Base-by-base conservation (phyloP, 257 asterid species). In the Scutellaria galericulata region DNA sequence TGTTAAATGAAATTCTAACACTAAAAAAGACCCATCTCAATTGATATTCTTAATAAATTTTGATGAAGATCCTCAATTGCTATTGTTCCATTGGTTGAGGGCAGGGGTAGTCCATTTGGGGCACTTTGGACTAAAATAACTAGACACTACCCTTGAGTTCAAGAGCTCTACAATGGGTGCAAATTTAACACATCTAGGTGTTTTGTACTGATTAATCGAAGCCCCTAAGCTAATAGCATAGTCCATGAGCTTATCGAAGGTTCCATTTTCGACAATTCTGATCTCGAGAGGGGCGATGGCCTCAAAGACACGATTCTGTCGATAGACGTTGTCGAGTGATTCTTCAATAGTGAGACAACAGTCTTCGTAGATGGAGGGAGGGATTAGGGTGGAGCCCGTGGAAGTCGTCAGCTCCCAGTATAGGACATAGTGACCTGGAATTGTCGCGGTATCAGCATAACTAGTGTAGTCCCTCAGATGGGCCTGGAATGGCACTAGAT, bases 241-340 rank as follows among this genome's bases (percentile, higher is more conserved):
- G 65, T 90, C 97, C 97, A 90, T 90, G 2, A 90, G 84, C 88
- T 90, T 87, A 40, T 90, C 97, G 73, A 91, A 91, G 0, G 96
- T 87, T 4, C 97, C 96, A 7, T 15, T 56, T 13, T 89, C 89
- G 53, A 91, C 92, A 68, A 87, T 79, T 80, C 83, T 87, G 83
- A 90, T 88, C 82, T 90, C 97, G 2, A 90, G 80, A 0, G 97
- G 82, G 2, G 94, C 97, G 9, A 89, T 84, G 2, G 92, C 85
- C 15, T 89, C 96, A 0, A 86, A 81, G 0, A 82, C 88, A 0
- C 96, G 89, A 45, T 88, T 87, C 82, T 88, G 96, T 2, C 96
- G 82, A 46, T 90, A 90, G 0, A 90, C 97, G 0, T 70, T 80
- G 90, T 88, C 88, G 24, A 90, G 84, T 24, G 96, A 88, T 73